phyloP scores from a whole-genome alignment of 345 rosid species.

The Bruguiera sexangula region DNA sequence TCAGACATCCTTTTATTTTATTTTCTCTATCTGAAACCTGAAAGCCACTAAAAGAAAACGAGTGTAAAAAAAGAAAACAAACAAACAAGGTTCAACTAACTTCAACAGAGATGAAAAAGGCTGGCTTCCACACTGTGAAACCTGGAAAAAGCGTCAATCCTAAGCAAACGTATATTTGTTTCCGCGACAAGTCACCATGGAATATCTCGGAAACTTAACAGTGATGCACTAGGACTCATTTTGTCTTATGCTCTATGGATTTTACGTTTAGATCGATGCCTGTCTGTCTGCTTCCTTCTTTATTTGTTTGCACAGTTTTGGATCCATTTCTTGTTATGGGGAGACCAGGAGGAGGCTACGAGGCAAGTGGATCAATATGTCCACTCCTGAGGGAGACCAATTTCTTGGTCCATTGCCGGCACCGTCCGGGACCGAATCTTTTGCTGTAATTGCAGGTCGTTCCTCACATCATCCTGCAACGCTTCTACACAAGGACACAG shows the following conservation, averaged over 20 bases:
- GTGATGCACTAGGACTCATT: not conserved
- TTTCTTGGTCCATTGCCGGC: conserved; percentile 43
- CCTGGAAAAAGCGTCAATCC: no score
- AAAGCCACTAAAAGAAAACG: not conserved
- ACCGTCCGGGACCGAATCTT: conserved; percentile 32
- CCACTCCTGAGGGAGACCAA: conserved; percentile 77
- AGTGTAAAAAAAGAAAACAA: no score
- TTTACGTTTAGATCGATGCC: not conserved
- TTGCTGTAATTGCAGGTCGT: conserved; percentile 30
- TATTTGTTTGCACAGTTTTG: not conserved
- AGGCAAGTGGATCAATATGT: conserved; percentile 38
- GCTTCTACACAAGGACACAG: conserved; percentile 24
- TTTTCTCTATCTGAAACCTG: conserved; percentile 2
- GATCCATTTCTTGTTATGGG: not conserved
- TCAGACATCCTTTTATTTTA: not conserved
- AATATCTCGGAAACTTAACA: no score
- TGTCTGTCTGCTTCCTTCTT: conserved; percentile 2
- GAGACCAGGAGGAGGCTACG: not conserved
- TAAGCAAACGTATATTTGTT: no score
- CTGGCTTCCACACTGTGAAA: no score
- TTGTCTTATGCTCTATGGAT: conserved; percentile 12
- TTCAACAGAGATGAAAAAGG: no score
- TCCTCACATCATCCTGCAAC: conserved; percentile 26
- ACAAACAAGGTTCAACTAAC: no score
- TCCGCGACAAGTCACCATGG: no score